These are phyloP conservation scores for Alternaria atra DNA, from an alignment of 2,329 filamentous ascomycete genomes.

Conservation along the genomic window DNA sequence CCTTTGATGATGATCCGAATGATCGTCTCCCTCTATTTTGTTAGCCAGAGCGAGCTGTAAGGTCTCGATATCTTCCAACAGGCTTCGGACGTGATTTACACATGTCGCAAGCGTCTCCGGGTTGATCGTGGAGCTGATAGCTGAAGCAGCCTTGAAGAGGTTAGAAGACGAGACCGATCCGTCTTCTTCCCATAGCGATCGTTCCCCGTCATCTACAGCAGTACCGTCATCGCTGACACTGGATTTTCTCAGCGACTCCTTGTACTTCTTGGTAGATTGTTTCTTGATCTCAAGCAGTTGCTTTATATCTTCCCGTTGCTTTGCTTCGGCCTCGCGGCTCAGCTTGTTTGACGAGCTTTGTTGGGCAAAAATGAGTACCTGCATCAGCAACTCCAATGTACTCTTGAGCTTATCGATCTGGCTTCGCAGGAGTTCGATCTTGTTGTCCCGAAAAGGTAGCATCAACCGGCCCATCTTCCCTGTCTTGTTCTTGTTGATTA, in stretches of 20 bases:
- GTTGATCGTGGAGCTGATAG: constrained; percentile 33
- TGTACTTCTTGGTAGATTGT: constrained; percentile 33
- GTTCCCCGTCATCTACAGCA: constrained; percentile 19
- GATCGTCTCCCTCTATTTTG: constrained; percentile 51
- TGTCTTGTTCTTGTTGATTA: constrained; percentile 39
- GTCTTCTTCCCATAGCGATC: constrained; percentile 1
- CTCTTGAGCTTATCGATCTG: constrained; percentile 45
- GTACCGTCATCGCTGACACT: constrained; percentile 33
- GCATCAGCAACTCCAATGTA: constrained; percentile 41
- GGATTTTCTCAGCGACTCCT: constrained; percentile 33
- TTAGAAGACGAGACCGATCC: not conserved
- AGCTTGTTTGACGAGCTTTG: constrained; percentile 37
- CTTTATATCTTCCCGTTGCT: constrained; percentile 39
- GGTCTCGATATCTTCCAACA: constrained; percentile 34
- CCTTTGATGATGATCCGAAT: constrained; percentile 37
- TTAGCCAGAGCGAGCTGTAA: constrained; percentile 45
- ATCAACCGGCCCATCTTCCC: constrained; percentile 35
- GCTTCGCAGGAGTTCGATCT: constrained; percentile 38
- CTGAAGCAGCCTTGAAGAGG: constrained; percentile 7
- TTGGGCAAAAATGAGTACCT: constrained; percentile 39
- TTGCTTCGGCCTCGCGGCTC: constrained; percentile 34
- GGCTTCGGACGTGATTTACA: constrained; percentile 31
- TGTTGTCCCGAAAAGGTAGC: constrained; percentile 43
- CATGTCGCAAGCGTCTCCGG: constrained; percentile 32
- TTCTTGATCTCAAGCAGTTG: constrained; percentile 34